A percentile compares a stretch with the other conserved stretches of the same genome.
Evolutionary conservation across 2,329 filamentous ascomycete species (phyloP).

Genomic region (Sclerotiophoma versabilis): DNA sequence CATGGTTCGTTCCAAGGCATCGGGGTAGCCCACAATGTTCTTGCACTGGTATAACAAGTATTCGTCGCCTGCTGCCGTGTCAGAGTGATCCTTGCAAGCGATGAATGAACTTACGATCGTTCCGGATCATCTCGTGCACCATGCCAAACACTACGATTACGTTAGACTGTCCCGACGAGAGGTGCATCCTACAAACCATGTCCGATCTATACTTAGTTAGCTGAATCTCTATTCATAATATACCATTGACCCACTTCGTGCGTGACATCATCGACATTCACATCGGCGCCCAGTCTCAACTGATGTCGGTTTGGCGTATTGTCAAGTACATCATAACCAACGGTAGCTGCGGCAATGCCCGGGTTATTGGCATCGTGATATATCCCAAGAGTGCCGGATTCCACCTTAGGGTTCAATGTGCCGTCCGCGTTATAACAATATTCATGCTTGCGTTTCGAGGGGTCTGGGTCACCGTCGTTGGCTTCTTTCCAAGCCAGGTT

Average conservation of each 20-base stretch:
- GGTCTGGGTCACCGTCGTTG: not conserved
- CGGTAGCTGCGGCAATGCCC: not conserved
- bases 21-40: not conserved
- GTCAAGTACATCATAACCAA: not conserved
- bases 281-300: not conserved
- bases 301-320: not conserved
- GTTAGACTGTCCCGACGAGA: no score
- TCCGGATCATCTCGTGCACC: not conserved
- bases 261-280: not conserved
- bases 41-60: not conserved
- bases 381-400: not conserved
- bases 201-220: not conserved
- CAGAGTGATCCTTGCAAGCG: not conserved
- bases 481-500: not conserved
- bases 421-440: not conserved
- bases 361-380: not conserved
- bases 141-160: not conserved
- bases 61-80: not conserved
- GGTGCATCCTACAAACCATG: no score
- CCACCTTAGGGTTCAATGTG: not conserved
- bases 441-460: no score
- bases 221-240: not conserved
- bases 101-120: not conserved
- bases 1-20: not conserved
- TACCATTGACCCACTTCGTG: not conserved